Evolutionary conservation across 208 protist genomes (phyloP).

Genomic region (Leishmania arabica): DNA sequence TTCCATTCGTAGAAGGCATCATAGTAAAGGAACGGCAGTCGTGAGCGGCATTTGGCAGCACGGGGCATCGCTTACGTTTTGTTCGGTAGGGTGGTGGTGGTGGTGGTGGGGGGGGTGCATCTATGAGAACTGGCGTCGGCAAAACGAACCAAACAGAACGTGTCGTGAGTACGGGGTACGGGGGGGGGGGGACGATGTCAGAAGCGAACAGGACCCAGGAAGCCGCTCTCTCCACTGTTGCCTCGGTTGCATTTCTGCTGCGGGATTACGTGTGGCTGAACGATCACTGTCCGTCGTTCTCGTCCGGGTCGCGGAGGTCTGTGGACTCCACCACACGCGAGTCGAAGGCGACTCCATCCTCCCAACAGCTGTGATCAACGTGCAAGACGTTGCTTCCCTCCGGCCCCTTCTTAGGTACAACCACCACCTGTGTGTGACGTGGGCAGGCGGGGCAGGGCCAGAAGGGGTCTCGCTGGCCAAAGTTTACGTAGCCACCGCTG

Average conservation of each 20-base stretch:
- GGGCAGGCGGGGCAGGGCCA: constrained; percentile 83
- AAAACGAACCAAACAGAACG: neutral
- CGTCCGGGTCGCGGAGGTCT: constrained; percentile 86
- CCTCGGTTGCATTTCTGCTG: neutral
- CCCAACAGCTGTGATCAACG: constrained; percentile 69
- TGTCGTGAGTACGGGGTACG: neutral
- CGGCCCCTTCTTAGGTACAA: constrained; percentile 16
- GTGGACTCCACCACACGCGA: constrained; percentile 73
- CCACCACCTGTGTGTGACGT: constrained; percentile 80
- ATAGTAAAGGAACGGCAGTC: neutral
- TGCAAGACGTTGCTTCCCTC: constrained; percentile 34
- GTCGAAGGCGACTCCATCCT: constrained; percentile 83
- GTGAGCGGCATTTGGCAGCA: neutral
- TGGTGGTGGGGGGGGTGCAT: neutral
- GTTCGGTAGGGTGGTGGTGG: too few species aligned
- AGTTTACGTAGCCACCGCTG: constrained; percentile 84
- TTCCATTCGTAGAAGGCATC: neutral
- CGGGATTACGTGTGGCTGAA: neutral
- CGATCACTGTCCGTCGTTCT: constrained; percentile 58
- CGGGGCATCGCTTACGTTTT: neutral
- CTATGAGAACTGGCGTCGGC: neutral
- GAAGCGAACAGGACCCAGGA: neutral
- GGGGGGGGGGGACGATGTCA: too few species aligned
- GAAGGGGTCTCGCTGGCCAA: constrained; percentile 84
- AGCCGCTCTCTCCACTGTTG: too few species aligned